Evolutionary conservation across 495 filamentous ascomycete genomes (phyloP).

Genomic region (Penicillium parvum): DNA sequence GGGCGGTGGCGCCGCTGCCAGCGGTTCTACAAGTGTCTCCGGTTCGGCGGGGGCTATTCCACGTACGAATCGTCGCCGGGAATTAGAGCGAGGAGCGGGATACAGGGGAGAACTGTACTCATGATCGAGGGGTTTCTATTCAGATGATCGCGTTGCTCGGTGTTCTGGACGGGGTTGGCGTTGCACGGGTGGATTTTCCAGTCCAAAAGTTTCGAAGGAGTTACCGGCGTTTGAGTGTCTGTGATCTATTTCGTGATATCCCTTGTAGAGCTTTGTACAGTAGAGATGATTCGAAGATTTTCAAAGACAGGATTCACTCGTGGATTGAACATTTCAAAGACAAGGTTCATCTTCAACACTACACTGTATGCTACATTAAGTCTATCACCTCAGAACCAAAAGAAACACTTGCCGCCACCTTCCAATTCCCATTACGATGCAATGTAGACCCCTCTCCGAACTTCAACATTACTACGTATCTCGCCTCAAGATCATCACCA

Average conservation of each 20-base stretch:
- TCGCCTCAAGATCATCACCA: neutral
- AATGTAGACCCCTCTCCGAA: slow-evolving; percentile 1
- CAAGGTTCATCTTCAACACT: neutral
- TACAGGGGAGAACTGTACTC: slow-evolving; percentile 41
- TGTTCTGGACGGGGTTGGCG: neutral
- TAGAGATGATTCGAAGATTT: no score
- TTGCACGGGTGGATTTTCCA: neutral
- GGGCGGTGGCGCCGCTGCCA: slow-evolving; percentile 20
- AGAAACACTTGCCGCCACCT: no score
- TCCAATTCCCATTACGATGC: slow-evolving; percentile 3
- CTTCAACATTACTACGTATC: slow-evolving; percentile 12
- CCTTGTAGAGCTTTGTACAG: slow-evolving; percentile 9
- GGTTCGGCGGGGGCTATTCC: slow-evolving; percentile 24
- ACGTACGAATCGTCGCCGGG: slow-evolving; percentile 29
- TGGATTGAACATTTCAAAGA: no score
- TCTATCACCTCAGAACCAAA: no score
- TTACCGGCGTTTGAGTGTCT: neutral
- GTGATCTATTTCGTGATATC: slow-evolving; percentile 15
- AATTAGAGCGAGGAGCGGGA: slow-evolving; percentile 42
- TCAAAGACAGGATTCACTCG: no score
- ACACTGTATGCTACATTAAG: no score
- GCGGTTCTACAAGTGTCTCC: slow-evolving; percentile 5
- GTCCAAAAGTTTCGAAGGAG: neutral
- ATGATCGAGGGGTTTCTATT: slow-evolving; percentile 6
- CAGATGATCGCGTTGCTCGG: neutral